Percentiles rank a stretch among this genome's conserved stretches.
Evolutionary conservation across 345 rosid genomes (phyloP).

Genomic region (Brassica cretica): DNA sequence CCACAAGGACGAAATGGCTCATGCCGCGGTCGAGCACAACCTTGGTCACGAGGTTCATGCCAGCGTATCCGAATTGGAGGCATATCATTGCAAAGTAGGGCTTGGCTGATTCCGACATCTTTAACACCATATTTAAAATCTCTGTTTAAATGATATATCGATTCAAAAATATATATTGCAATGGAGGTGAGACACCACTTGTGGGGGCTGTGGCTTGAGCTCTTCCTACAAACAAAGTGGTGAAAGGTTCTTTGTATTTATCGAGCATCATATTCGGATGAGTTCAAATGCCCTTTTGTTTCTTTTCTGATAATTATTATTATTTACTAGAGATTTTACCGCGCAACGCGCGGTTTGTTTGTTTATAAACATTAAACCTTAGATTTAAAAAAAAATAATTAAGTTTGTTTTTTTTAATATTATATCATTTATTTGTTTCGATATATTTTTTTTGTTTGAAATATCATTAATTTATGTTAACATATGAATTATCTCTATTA

Average conservation of each 20-base stretch:
- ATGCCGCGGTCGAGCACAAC: conserved; percentile 84
- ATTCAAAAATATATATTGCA: no score
- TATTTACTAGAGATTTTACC: no score
- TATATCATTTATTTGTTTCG: no score
- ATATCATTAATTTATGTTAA: no score
- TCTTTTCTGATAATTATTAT: neutral
- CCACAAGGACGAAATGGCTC: conserved; percentile 75
- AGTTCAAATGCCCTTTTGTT: conserved; percentile 28
- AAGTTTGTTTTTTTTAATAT: no score
- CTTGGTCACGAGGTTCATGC: conserved; percentile 85
- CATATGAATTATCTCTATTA: no score
- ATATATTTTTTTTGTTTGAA: no score
- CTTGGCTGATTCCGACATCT: conserved; percentile 57
- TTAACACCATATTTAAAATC: conserved; percentile 41
- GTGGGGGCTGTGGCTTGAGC: conserved; percentile 15
- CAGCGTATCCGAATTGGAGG: conserved; percentile 88
- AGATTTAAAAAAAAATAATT: no score
- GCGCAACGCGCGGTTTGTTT: no score
- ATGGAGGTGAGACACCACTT: neutral
- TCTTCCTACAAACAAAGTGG: conserved; percentile 32
- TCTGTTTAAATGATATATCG: neutral
- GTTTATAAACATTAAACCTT: no score
- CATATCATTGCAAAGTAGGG: conserved; percentile 91
- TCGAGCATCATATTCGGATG: conserved; percentile 37
- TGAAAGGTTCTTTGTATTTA: conserved; percentile 37